These are phyloP conservation scores for Thermoascus crustaceus DNA, from an alignment of 2,329 filamentous ascomycete genomes.

Conservation along the genomic window DNA sequence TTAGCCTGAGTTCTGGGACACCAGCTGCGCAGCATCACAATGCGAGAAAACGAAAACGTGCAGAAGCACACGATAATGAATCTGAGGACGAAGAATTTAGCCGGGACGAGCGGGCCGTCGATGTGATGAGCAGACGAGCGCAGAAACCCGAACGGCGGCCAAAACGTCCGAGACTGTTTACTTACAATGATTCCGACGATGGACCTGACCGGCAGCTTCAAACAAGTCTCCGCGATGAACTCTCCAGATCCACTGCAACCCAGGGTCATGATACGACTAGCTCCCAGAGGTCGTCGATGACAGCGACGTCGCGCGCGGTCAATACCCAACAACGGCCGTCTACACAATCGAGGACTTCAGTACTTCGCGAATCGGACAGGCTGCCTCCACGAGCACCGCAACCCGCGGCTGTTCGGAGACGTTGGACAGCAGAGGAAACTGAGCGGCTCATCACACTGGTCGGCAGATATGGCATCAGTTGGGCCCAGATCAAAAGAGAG, in stretches of 20 bases:
- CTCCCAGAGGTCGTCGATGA: background rate
- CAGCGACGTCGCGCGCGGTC: too few species aligned
- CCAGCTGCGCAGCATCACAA: conserved; percentile 1
- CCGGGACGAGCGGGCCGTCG: conserved; percentile 25
- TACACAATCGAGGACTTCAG: too few species aligned
- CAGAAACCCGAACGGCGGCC: conserved; percentile 18
- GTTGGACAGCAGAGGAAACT: conserved; percentile 35
- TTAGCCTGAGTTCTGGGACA: conserved; percentile 14
- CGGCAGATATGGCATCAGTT: conserved; percentile 37
- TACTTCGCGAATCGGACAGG: too few species aligned
- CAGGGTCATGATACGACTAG: background rate
- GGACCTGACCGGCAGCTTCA: conserved; percentile 4
- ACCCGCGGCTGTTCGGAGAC: too few species aligned
- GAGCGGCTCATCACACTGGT: conserved; percentile 44
- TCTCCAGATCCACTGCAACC: background rate
- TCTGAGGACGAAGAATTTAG: conserved; percentile 40
- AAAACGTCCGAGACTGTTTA: background rate
- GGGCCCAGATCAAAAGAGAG: conserved; percentile 37
- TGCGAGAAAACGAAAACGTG: conserved; percentile 6
- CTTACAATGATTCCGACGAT: conserved; percentile 3
- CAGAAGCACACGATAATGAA: conserved; percentile 12
- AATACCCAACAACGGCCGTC: too few species aligned
- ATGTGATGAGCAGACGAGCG: conserved; percentile 25
- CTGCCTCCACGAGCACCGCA: too few species aligned
- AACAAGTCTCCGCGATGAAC: background rate